A percentile compares a stretch with the other conserved stretches of the same genome.
Evolutionary conservation across 2,329 filamentous ascomycete genomes (phyloP).

Genomic region (Lachnum nothofagi): DNA sequence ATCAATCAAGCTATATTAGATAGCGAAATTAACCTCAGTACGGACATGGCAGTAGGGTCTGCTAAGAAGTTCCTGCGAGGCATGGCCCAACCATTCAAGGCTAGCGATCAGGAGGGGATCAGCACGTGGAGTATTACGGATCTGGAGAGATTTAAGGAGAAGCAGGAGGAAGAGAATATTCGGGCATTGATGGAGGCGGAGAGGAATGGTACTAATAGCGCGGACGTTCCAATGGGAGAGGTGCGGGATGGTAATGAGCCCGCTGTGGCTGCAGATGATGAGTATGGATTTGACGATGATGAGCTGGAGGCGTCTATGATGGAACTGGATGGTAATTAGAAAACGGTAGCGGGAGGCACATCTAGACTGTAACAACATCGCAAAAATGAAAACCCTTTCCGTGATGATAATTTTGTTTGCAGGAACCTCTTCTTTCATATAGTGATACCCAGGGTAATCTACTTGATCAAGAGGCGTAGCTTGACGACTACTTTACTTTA

Average conservation of each 20-base stretch:
- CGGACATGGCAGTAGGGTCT: conserved; percentile 86
- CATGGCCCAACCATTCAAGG: conserved; percentile 86
- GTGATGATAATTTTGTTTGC: too few relatives aligned
- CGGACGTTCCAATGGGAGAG: conserved; percentile 7
- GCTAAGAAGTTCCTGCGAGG: conserved; percentile 84
- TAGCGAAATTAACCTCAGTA: conserved; percentile 82
- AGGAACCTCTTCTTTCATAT: neutral
- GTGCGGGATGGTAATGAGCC: conserved; percentile 19
- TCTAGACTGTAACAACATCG: neutral
- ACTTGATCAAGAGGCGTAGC: neutral
- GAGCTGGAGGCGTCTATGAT: conserved; percentile 51
- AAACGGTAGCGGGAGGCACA: too few relatives aligned
- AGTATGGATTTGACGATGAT: conserved; percentile 32
- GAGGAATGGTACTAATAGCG: conserved; percentile 9
- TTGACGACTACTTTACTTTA: neutral
- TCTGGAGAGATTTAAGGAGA: conserved; percentile 71
- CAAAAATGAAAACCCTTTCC: too few relatives aligned
- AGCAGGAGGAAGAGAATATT: conserved; percentile 64
- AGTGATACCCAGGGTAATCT: neutral
- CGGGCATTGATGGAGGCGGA: conserved; percentile 51
- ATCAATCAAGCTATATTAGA: conserved; percentile 85
- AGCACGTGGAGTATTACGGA: conserved; percentile 86
- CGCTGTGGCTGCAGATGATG: conserved; percentile 22
- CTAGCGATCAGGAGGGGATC: conserved; percentile 82
- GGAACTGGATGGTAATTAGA: conserved; percentile 21